Evolutionary conservation across 176 grass and related monocot species (phyloP), one percentile per base, ranked within the genome.

Genomic region (Musa acuminata): DNA sequence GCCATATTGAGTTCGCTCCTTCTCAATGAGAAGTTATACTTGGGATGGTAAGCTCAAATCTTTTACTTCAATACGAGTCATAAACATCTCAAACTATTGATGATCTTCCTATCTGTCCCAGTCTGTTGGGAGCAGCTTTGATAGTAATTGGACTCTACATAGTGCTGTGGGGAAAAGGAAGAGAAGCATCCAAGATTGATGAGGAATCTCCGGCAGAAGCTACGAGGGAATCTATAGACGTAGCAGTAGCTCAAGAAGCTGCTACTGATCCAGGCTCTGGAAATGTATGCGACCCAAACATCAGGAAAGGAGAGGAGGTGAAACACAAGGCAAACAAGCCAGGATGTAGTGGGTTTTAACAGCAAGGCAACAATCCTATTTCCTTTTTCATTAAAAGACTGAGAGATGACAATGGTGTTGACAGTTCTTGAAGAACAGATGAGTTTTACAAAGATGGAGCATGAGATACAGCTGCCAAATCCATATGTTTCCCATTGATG

Each of bases 111-210:
- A n/a, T 14, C 20, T 14, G 1, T 8, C 54, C 49, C 48, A 91
- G 78, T 72, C 69, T 87, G 20, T 25, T 99, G 3, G 95, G 95
- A 14, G 86, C 84, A 5, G 74, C 80, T 14, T 79, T 99, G 58
- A 89, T 99, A 75, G 88, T 99, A 53, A 0, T 62, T 1, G 95
- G 90, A 0, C 72, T 99, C 35, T 99, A 99, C 76, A 71, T 84
- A 5, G 95, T 99, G 50, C 84, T 99, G 4, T 99, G 95, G 95
- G 95, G 88, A 0, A 99, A 94, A 75, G 70, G 76, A 1, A 85
- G 80, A 13, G 95, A 99, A 65, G 8, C 79, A 0, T 77, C 67
- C 9, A 71, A 53, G 10, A 70, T 81, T 10, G 49, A 57, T 20
- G 67, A 70, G 0, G 8, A 43, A 49, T 70, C 43, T 8, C 2